These are phyloP conservation scores for Thinopyrum obtusiflorum DNA, from an alignment of 202 grass and related monocot species.

Conservation along the genomic window DNA sequence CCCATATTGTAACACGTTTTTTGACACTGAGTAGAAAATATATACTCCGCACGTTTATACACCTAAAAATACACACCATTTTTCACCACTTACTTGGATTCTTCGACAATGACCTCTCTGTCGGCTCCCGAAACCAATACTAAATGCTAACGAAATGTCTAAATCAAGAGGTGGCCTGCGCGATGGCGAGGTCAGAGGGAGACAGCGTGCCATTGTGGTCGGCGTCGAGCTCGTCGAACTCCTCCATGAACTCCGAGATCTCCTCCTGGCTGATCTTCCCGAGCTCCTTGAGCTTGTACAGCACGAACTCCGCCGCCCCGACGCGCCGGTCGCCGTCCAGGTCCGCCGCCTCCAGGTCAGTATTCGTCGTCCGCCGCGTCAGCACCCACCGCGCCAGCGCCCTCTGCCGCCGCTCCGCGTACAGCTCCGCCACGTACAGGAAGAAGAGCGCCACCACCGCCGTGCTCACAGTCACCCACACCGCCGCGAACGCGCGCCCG, in stretches of 20 bases:
- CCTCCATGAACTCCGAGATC: conserved; percentile 49
- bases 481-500: conserved; percentile 67
- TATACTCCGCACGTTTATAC: too few relatives aligned
- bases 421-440: conserved; percentile 69
- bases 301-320: conserved; percentile 61
- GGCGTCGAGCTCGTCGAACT: conserved; percentile 59
- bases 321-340: conserved; percentile 50
- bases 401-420: conserved; percentile 55
- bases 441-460: conserved; percentile 77
- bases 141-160: too few relatives aligned
- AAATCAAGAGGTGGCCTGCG: neutral
- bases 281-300: conserved; percentile 80
- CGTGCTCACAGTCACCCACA: conserved; percentile 70
- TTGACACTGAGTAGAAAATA: too few relatives aligned
- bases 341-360: conserved; percentile 72
- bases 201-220: conserved; percentile 50
- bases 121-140: too few relatives aligned
- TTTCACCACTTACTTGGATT: too few relatives aligned
- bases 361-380: conserved; percentile 50
- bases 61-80: too few relatives aligned
- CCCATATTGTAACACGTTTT: too few relatives aligned
- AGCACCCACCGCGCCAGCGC: conserved; percentile 63
- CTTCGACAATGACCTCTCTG: too few relatives aligned
- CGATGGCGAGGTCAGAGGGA: neutral
- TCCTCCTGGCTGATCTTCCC: conserved; percentile 77